Base-by-base conservation (phyloP, 208 protist genomes). In the Crithidia brevicula region DNA sequence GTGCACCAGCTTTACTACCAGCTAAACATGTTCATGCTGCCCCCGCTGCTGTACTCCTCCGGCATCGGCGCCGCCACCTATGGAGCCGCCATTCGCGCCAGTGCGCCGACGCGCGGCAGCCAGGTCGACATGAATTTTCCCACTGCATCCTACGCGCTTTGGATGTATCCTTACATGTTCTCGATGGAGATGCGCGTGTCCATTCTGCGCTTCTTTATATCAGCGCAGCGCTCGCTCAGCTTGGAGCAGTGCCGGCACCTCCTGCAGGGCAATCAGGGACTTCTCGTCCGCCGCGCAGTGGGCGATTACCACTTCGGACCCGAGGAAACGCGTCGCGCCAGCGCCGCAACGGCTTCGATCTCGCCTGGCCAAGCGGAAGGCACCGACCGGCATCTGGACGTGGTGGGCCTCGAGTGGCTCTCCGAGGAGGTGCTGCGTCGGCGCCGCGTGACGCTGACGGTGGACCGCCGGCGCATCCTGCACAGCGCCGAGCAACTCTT, bases 1-100 rank as follows among this genome's bases (percentile, higher is more conserved):
- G 71, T 95, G 40, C 82, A 95, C 71, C 76, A 90, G 31, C 78
- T 95, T 43, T 85, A 85, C 59, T 66, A 80, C 28, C 72, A 88
- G 45, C 60, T 89, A 0, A 65, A 74, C 74, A 74, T 79, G 46
- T 82, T 92, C 52, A 78, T 83, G 76, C 27, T 92, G 11, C 82
- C 86, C 3, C 76, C 81, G n/a, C 59, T 82, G 27, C 64, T 84
- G 22, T 79, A 80, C 54, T 66, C 54, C 58, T 64, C 49, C 33
- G 64, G 52, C 31, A 70, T 76, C 38, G 70, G 70, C 3, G 47
- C 31, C 13, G 45, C 70, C 16, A 2, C 45, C 2, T 31, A 16
- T 5, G 52, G 31, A 15, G 20, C 34, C 2, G 4, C 11, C 9
- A 28, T 62, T 8, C 15, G 20, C 27, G n/a, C n/a, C 18, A 38